A percentile compares a stretch with the other conserved stretches of the same genome.
phyloP scores from a whole-genome alignment of 83 land plant species.

The Larix sibirica region DNA sequence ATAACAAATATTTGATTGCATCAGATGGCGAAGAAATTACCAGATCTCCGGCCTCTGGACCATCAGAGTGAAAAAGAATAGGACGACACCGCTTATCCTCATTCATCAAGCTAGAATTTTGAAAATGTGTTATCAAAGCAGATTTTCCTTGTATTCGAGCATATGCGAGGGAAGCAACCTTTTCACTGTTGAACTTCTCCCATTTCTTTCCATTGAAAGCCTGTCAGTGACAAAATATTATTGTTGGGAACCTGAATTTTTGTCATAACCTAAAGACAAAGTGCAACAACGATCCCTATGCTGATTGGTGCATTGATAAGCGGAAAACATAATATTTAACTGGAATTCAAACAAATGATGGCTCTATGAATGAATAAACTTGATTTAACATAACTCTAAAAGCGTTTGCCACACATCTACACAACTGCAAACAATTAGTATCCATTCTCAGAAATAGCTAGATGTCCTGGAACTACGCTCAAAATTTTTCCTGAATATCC shows the following conservation, averaged over 20 bases:
- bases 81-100: constrained; percentile 96
- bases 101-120: constrained; percentile 92
- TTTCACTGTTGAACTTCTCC: constrained; percentile 95
- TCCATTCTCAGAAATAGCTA: neutral
- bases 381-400: neutral
- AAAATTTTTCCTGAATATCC: neutral
- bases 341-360: neutral
- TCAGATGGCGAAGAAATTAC: constrained; percentile 24
- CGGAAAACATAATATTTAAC: neutral
- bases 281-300: neutral
- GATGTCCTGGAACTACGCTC: neutral
- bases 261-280: neutral
- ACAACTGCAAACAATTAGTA: neutral
- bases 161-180: constrained; percentile 90
- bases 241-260: neutral
- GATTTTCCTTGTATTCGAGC: constrained; percentile 91
- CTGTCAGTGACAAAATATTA: constrained; percentile 21
- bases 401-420: neutral
- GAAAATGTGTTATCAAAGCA: constrained; percentile 86
- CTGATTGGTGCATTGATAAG: constrained; percentile 4
- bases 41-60: constrained; percentile 82
- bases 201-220: constrained; percentile 91
- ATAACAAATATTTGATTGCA: constrained; percentile 14
- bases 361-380: neutral
- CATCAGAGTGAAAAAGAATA: constrained; percentile 86